These are phyloP conservation scores for Chlamydomonas schloesseri DNA, from an alignment of 139 green algal genomes.

Conservation along the genomic window DNA sequence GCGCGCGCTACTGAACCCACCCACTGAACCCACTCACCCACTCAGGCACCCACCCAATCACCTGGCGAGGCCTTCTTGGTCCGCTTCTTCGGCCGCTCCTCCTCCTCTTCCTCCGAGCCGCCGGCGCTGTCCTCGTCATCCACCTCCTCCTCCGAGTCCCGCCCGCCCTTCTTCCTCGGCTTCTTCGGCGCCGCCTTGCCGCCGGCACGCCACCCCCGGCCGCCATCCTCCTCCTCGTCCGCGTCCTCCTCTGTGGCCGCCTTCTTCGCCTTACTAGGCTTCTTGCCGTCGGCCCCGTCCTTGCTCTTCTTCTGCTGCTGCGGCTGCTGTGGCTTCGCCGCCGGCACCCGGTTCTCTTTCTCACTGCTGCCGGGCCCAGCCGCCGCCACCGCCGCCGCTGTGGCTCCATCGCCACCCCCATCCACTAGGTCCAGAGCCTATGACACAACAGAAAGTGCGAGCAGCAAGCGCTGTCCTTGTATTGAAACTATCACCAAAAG, in stretches of 20 bases:
- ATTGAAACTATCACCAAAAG: no score
- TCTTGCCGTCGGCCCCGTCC: no score
- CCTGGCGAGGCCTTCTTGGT: conserved; percentile 5
- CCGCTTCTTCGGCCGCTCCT: neutral
- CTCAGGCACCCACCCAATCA: neutral
- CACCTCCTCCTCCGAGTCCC: neutral
- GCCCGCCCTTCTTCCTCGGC: neutral
- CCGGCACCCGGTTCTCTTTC: neutral
- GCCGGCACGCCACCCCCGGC: neutral
- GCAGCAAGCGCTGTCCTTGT: no score
- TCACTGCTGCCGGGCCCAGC: no score
- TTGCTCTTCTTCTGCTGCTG: neutral
- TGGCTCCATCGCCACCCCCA: no score
- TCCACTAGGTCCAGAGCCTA: neutral
- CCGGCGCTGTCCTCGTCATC: neutral
- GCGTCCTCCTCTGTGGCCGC: neutral
- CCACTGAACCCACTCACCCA: neutral
- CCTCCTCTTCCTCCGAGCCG: neutral
- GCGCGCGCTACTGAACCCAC: neutral
- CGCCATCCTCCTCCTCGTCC: neutral
- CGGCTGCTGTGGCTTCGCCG: neutral
- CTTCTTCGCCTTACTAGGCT: neutral
- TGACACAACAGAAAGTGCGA: no score
- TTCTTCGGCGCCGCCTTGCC: conserved; percentile 12
- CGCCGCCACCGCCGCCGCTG: no score